phyloP scores from a whole-genome alignment of 106 monocot species.

The Triglochin maritima region DNA sequence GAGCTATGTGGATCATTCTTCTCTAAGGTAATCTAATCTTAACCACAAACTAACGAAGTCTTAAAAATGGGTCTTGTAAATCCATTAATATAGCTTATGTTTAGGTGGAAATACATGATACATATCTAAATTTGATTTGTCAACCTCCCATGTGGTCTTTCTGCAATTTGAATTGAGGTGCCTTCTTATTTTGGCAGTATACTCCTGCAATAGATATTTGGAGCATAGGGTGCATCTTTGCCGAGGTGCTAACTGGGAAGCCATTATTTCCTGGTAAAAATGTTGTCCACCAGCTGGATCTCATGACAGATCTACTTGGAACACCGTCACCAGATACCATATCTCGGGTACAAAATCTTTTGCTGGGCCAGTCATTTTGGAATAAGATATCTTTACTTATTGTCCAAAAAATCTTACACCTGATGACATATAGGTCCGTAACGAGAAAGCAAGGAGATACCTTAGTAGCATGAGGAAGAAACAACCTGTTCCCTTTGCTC shows the following conservation, averaged over 20 bases:
- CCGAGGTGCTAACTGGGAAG: constrained; percentile 85
- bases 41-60: neutral
- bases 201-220: constrained; percentile 92
- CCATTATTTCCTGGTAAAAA: constrained; percentile 96
- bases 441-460: constrained; percentile 85
- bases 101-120: constrained; percentile 24
- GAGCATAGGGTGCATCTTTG: constrained; percentile 99
- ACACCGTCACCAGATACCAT: constrained; percentile 84
- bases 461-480: constrained; percentile 82
- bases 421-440: constrained; percentile 39
- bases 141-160: neutral
- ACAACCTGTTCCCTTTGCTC: constrained; percentile 50
- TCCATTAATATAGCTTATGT: constrained; percentile 6
- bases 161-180: neutral
- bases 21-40: constrained; percentile 47
- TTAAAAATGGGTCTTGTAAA: neutral
- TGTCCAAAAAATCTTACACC: neutral
- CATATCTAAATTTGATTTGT: constrained; percentile 7
- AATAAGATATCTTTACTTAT: neutral
- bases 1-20: constrained; percentile 95
- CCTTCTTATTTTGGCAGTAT: constrained; percentile 43
- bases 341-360: constrained; percentile 43
- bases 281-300: constrained; percentile 37
- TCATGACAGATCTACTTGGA: constrained; percentile 46
- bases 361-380: neutral